These are phyloP conservation scores for Emergomyces africanus DNA, from an alignment of 2,329 filamentous ascomycete species.

Conservation along the genomic window DNA sequence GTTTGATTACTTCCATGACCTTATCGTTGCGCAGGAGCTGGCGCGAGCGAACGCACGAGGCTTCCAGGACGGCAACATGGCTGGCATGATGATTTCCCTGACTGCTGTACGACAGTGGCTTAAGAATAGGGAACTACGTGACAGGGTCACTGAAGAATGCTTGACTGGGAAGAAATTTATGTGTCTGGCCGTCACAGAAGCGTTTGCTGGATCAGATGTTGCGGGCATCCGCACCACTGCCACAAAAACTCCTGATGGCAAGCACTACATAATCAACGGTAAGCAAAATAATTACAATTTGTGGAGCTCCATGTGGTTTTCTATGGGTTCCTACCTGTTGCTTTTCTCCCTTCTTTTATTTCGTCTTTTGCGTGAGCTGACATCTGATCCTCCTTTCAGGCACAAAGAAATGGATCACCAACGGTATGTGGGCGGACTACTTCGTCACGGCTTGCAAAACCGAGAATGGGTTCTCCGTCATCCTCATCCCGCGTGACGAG, in stretches of 20 bases:
- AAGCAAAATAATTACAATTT: constrained; percentile 14
- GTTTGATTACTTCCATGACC: constrained; percentile 79
- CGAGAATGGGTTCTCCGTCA: constrained; percentile 42
- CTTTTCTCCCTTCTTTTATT: neutral
- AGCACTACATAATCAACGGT: constrained; percentile 48
- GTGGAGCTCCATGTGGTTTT: constrained; percentile 35
- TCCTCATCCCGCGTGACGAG: constrained; percentile 43
- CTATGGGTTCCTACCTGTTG: neutral
- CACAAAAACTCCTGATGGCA: constrained; percentile 34
- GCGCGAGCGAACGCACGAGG: constrained; percentile 55
- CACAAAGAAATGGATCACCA: constrained; percentile 55
- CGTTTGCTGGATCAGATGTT: constrained; percentile 58
- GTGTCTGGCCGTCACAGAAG: constrained; percentile 76
- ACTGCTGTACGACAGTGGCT: constrained; percentile 72
- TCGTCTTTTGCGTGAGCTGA: neutral
- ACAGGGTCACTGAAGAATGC: constrained; percentile 56
- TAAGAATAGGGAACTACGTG: constrained; percentile 52
- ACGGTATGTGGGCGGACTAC: constrained; percentile 46
- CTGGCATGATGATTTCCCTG: constrained; percentile 71
- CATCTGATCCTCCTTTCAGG: neutral
- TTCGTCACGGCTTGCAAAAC: constrained; percentile 50
- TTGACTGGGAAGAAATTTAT: constrained; percentile 77
- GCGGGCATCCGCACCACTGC: constrained; percentile 51
- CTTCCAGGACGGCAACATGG: constrained; percentile 79
- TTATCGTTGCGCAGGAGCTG: constrained; percentile 64